Percentiles rank a stretch among this genome's conserved stretches.
phyloP scores from a whole-genome alignment of 2,329 filamentous ascomycete genomes.

The Sporothrix pallida region DNA sequence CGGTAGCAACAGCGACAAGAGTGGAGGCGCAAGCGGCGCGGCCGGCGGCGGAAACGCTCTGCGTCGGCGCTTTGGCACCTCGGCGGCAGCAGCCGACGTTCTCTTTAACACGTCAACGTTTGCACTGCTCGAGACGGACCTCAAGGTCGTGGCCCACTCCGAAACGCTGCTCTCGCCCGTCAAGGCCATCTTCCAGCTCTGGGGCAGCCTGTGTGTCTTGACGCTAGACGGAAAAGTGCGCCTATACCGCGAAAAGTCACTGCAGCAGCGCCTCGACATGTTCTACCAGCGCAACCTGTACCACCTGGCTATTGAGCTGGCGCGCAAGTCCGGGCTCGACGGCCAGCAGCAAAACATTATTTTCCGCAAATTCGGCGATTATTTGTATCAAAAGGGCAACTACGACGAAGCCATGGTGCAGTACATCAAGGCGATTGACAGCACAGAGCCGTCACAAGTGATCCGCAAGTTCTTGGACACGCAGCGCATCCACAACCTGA shows the following conservation, averaged over 20 bases:
- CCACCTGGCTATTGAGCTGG: constrained; percentile 87
- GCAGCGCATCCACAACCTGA: constrained; percentile 95
- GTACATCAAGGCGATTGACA: constrained; percentile 94
- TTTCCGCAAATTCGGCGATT: constrained; percentile 91
- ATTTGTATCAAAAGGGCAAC: constrained; percentile 91
- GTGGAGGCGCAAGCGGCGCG: constrained; percentile 2
- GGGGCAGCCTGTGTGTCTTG: constrained; percentile 90
- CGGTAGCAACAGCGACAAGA: not conserved
- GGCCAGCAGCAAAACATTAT: constrained; percentile 84
- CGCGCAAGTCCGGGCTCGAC: constrained; percentile 85
- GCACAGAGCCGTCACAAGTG: constrained; percentile 93
- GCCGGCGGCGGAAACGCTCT: constrained; percentile 57
- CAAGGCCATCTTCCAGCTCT: constrained; percentile 80
- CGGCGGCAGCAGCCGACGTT: constrained; percentile 72
- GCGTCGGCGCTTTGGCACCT: constrained; percentile 73
- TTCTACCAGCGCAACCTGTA: constrained; percentile 94
- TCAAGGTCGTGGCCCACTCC: constrained; percentile 87
- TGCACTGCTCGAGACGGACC: constrained; percentile 86
- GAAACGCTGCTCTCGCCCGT: constrained; percentile 83
- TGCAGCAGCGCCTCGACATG: constrained; percentile 90
- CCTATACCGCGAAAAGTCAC: constrained; percentile 86
- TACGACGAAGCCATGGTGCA: constrained; percentile 99
- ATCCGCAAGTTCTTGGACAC: constrained; percentile 97
- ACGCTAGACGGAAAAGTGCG: constrained; percentile 90
- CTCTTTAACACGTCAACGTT: constrained; percentile 88